Percentiles rank a stretch among this genome's conserved stretches.
Conservation (phyloP, 805 yeast genomes). For the Candida nanaspora region DNA sequence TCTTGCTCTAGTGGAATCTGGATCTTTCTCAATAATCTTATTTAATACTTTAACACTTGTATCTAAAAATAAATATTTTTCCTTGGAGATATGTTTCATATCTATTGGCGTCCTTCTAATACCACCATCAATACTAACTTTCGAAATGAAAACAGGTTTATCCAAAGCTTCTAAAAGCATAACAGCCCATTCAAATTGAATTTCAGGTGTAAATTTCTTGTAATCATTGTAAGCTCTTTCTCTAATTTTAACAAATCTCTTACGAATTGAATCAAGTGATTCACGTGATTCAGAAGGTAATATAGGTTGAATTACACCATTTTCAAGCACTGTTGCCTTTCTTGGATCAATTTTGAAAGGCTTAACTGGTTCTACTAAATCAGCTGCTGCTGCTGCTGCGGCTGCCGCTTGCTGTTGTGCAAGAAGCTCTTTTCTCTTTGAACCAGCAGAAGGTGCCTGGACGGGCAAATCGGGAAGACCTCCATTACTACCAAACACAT, state of each 20-base stretch:
- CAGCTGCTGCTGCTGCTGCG: neutral
- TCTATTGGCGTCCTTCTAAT: conserved; percentile 30
- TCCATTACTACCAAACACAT: neutral
- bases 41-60: conserved; percentile 56
- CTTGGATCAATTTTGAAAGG: neutral
- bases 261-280: conserved; percentile 15
- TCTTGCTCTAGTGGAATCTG: conserved; percentile 49
- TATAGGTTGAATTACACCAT: conserved; percentile 21
- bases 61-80: conserved; percentile 46
- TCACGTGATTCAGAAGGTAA: conserved; percentile 24
- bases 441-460: neutral
- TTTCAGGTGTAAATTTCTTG: conserved; percentile 34
- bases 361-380: neutral
- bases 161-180: conserved; percentile 41
- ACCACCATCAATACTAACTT: conserved; percentile 41
- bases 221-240: conserved; percentile 28
- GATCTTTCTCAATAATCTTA: conserved; percentile 39
- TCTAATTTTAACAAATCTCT: conserved; percentile 22
- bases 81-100: conserved; percentile 38
- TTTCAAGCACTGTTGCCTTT: conserved; percentile 4
- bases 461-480: neutral
- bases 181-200: conserved; percentile 63
- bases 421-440: neutral
- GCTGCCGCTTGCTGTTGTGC: neutral
- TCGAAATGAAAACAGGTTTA: conserved; percentile 32